phyloP scores from a whole-genome alignment of 352 stramenopile genomes.

The Globisporangium emineosum region DNA sequence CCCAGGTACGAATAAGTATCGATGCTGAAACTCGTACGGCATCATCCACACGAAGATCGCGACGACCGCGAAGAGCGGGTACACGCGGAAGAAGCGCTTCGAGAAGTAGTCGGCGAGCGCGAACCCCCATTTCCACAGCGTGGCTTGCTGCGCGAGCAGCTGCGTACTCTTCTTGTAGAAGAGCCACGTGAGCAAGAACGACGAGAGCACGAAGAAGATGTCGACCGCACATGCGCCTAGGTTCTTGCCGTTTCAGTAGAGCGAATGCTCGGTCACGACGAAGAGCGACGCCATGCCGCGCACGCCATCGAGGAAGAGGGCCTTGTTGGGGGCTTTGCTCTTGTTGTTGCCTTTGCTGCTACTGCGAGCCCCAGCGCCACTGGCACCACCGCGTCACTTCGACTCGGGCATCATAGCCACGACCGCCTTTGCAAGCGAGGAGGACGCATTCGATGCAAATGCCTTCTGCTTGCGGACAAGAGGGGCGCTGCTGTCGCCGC shows the following conservation, averaged over 20 bases:
- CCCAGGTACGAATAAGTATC: conserved; percentile 23
- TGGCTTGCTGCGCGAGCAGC: conserved; percentile 15
- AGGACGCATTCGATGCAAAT: neutral
- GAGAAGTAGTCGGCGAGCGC: conserved; percentile 41
- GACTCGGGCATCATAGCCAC: neutral
- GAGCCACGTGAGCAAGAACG: conserved; percentile 24
- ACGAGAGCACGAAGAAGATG: conserved; percentile 26
- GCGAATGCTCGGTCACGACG: conserved; percentile 22
- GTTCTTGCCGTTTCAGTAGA: conserved; percentile 16
- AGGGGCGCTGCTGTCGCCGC: too few relatives aligned
- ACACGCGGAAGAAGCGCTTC: conserved; percentile 54
- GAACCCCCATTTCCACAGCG: conserved; percentile 11
- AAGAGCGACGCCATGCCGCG: conserved; percentile 15
- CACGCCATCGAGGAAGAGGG: conserved; percentile 19
- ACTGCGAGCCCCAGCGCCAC: neutral
- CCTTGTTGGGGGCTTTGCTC: neutral
- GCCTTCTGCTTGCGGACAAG: neutral
- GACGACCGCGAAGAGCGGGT: conserved; percentile 42
- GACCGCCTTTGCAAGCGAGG: neutral
- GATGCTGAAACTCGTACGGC: conserved; percentile 25
- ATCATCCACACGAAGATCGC: conserved; percentile 31
- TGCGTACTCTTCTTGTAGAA: conserved; percentile 19
- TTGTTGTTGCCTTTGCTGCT: neutral
- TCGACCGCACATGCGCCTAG: conserved; percentile 19
- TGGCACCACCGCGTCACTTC: neutral